phyloP scores from a whole-genome alignment of 2,329 filamentous ascomycete species.

The Coniosporium tulheliwenetii region DNA sequence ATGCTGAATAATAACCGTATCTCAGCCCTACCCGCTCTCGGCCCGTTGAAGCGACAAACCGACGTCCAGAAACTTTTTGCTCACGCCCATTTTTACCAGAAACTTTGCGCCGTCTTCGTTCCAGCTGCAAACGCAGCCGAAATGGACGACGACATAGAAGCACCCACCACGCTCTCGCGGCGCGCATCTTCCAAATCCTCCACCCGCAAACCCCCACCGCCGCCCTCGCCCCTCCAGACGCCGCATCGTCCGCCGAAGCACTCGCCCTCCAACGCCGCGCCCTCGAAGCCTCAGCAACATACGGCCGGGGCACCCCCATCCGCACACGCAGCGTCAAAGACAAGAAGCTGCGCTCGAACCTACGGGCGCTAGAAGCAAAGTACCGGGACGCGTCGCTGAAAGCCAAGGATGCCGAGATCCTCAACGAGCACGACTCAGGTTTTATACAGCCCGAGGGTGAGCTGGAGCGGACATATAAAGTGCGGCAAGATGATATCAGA shows the following conservation, averaged over 20 bases:
- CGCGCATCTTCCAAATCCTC: no score
- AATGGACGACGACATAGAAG: no score
- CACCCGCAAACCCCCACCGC: conserved; percentile 8
- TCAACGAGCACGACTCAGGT: conserved; percentile 73
- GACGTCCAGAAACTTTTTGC: no score
- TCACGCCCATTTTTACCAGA: no score
- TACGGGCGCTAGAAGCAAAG: conserved; percentile 65
- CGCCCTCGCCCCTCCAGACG: conserved; percentile 6
- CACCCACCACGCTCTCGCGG: no score
- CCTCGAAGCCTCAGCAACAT: conserved; percentile 41
- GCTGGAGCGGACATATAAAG: conserved; percentile 82
- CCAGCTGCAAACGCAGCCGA: no score
- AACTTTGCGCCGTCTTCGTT: no score
- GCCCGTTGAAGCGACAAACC: no score
- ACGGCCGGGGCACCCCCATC: conserved; percentile 71
- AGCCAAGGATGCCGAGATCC: conserved; percentile 88
- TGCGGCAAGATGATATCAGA: conserved; percentile 75
- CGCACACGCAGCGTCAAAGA: conserved; percentile 61
- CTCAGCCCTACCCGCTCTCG: no score
- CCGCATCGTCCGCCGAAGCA: conserved; percentile 9
- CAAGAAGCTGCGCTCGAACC: conserved; percentile 73
- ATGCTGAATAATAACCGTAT: no score
- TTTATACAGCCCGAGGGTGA: conserved; percentile 81
- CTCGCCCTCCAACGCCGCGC: conserved; percentile 15
- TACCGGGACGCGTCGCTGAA: conserved; percentile 67